phyloP scores from a whole-genome alignment of 352 stramenopile species.

The Thalassiosira livingstoniorum region DNA sequence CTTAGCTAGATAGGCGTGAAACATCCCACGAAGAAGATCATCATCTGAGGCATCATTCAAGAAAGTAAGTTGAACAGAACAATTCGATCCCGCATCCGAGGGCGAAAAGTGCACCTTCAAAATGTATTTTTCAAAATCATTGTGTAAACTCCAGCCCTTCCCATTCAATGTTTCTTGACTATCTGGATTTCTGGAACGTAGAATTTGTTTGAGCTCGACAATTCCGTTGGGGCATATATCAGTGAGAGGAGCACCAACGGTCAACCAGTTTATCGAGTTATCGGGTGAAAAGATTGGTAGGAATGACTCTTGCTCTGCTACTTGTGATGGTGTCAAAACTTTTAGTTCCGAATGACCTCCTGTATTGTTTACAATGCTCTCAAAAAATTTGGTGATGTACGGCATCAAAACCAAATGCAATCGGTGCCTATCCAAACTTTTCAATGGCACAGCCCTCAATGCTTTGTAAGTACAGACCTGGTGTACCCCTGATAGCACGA shows the following conservation, averaged over 20 bases:
- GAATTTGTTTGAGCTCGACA: constrained; percentile 48
- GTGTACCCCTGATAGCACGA: constrained; percentile 68
- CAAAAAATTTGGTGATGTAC: constrained; percentile 46
- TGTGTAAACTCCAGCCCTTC: neutral
- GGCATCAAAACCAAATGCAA: constrained; percentile 67
- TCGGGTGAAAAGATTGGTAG: constrained; percentile 61
- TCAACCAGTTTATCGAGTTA: constrained; percentile 59
- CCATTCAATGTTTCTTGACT: neutral
- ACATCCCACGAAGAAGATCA: constrained; percentile 73
- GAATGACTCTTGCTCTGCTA: constrained; percentile 72
- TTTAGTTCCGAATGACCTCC: neutral
- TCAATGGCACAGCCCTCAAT: constrained; percentile 69
- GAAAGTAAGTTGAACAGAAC: constrained; percentile 67
- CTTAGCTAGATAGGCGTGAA: constrained; percentile 71
- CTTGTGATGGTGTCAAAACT: constrained; percentile 59
- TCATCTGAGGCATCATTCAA: constrained; percentile 58
- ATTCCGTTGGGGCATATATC: constrained; percentile 54
- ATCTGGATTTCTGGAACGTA: constrained; percentile 17
- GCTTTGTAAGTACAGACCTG: constrained; percentile 78
- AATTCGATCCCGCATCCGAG: constrained; percentile 5
- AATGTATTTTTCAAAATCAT: constrained; percentile 65
- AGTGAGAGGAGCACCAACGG: constrained; percentile 61
- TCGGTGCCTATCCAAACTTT: constrained; percentile 78
- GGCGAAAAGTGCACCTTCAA: constrained; percentile 36
- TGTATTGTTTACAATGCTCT: neutral